Evolutionary conservation across 495 filamentous ascomycete species (phyloP).

Genomic region (Hypoxylon crocopeplum): DNA sequence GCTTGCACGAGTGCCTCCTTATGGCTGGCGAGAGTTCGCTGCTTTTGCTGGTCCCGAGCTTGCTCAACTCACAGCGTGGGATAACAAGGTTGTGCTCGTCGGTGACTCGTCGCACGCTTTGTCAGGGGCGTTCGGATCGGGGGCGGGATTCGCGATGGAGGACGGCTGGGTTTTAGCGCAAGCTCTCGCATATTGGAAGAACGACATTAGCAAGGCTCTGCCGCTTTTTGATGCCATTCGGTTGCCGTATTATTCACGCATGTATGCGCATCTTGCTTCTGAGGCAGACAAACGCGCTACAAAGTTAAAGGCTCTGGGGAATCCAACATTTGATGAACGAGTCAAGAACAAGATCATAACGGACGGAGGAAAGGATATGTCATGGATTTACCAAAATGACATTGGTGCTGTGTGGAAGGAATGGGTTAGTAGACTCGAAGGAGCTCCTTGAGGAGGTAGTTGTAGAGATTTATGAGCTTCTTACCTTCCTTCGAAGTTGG

Average conservation of each 20-base stretch:
- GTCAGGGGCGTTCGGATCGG: constrained; percentile 57
- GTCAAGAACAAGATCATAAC: constrained; percentile 42
- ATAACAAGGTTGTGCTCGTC: constrained; percentile 52
- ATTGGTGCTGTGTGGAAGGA: constrained; percentile 52
- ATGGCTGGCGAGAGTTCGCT: constrained; percentile 53
- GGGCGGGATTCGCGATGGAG: constrained; percentile 59
- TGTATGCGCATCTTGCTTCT: constrained; percentile 47
- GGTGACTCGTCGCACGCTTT: constrained; percentile 59
- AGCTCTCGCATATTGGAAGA: constrained; percentile 44
- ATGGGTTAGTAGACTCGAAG: constrained; percentile 19
- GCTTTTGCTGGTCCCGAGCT: constrained; percentile 52
- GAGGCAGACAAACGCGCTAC: constrained; percentile 33
- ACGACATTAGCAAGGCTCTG: constrained; percentile 43
- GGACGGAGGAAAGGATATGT: constrained; percentile 44
- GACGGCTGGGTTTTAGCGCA: constrained; percentile 57
- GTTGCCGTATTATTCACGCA: constrained; percentile 52
- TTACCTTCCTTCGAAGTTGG: no score
- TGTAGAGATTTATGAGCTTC: no score
- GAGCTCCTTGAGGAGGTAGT: constrained; percentile 9
- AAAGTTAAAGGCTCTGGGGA: constrained; percentile 30
- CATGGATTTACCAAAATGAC: constrained; percentile 56
- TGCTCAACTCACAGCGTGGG: constrained; percentile 48
- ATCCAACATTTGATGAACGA: constrained; percentile 37
- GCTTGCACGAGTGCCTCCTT: constrained; percentile 44
- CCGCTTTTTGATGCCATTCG: constrained; percentile 52